Conservation (phyloP, 2,329 filamentous ascomycete species). For the Hypoxylon rubiginosum region DNA sequence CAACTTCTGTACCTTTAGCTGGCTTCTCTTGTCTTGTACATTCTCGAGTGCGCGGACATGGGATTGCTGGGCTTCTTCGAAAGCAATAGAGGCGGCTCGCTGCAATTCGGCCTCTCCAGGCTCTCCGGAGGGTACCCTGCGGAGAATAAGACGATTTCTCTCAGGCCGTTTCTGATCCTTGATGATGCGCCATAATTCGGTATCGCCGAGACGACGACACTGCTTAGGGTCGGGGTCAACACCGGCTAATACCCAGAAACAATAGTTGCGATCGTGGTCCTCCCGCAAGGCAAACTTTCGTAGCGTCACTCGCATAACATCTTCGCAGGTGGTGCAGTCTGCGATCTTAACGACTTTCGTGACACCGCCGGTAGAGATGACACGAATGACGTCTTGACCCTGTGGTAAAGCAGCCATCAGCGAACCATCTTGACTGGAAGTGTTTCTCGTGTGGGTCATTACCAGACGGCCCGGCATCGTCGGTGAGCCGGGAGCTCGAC, state of each 20-base stretch:
- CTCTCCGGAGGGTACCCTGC: constrained; percentile 92
- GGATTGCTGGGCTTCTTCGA: constrained; percentile 85
- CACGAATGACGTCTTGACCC: constrained; percentile 89
- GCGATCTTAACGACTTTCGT: constrained; percentile 96
- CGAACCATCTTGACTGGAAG: constrained; percentile 86
- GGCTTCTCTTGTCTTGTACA: constrained; percentile 79
- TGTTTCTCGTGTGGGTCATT: constrained; percentile 79
- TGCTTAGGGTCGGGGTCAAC: constrained; percentile 84
- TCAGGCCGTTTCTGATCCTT: constrained; percentile 88
- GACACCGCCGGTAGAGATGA: constrained; percentile 91
- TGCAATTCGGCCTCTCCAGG: constrained; percentile 89
- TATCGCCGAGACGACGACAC: constrained; percentile 86
- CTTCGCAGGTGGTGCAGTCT: constrained; percentile 90
- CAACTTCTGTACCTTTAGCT: constrained; percentile 89
- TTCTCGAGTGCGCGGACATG: constrained; percentile 74
- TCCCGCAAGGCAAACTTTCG: constrained; percentile 90
- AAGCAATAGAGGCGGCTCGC: constrained; percentile 87
- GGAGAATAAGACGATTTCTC: constrained; percentile 88
- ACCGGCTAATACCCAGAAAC: constrained; percentile 93
- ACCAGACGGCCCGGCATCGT: constrained; percentile 73
- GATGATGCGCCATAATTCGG: constrained; percentile 90
- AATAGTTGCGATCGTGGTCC: constrained; percentile 94
- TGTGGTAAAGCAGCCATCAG: constrained; percentile 87
- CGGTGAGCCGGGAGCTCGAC: constrained; percentile 69
- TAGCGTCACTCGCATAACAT: constrained; percentile 90